Conservation (phyloP, 805 yeast species). For the Saccharomycopsis selenospora region DNA sequence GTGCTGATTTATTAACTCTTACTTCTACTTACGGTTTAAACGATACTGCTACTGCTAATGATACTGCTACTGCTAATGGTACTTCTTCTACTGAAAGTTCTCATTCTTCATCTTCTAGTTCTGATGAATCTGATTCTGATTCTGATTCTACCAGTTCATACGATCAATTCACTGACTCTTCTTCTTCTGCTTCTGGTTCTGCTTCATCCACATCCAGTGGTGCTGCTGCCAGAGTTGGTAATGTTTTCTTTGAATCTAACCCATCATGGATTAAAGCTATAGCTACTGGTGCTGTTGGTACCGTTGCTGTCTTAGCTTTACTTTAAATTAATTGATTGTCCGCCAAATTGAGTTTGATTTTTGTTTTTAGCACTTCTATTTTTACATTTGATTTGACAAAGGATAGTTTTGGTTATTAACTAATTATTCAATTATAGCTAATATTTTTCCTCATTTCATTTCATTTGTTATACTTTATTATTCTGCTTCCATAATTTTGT, state of each 20-base stretch:
- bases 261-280: slow-evolving; percentile 6
- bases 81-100: slow-evolving; percentile 6
- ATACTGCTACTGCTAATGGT: slow-evolving; percentile 4
- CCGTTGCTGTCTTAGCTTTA: slow-evolving; percentile 20
- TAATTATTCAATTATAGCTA: too few species aligned
- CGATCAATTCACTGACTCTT: slow-evolving; percentile 5
- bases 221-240: slow-evolving; percentile 42
- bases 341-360: too few species aligned
- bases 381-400: too few species aligned
- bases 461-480: too few species aligned
- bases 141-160: neutral
- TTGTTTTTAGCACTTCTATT: too few species aligned
- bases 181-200: slow-evolving; percentile 22
- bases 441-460: too few species aligned
- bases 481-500: too few species aligned
- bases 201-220: slow-evolving; percentile 32
- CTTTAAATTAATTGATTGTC: slow-evolving; percentile 7
- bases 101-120: slow-evolving; percentile 3
- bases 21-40: slow-evolving; percentile 11
- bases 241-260: slow-evolving; percentile 33
- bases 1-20: slow-evolving; percentile 3
- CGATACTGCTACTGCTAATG: slow-evolving; percentile 6
- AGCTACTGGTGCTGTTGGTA: slow-evolving; percentile 37
- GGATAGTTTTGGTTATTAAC: too few species aligned
- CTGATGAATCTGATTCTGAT: slow-evolving; percentile 4